Conservation (phyloP, 495 filamentous ascomycete species). For the Aspergillus cavernicola region DNA sequence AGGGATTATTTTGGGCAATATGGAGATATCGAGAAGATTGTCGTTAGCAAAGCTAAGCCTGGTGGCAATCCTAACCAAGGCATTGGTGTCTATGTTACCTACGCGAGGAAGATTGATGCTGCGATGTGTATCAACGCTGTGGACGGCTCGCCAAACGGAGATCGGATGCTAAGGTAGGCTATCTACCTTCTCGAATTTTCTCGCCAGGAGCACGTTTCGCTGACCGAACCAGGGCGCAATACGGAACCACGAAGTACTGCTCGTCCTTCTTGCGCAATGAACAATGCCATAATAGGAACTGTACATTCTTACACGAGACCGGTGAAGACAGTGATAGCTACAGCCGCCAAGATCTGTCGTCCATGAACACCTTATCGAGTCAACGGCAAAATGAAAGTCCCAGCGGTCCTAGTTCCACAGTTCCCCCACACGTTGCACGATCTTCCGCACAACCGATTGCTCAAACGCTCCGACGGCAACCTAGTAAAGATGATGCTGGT, state of each 20-base stretch:
- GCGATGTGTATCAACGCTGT: conserved; percentile 85
- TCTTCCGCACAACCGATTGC: conserved; percentile 48
- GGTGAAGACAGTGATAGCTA: conserved; percentile 97
- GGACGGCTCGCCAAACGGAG: conserved; percentile 87
- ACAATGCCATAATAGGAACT: conserved; percentile 86
- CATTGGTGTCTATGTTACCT: conserved; percentile 96
- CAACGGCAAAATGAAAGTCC: conserved; percentile 54
- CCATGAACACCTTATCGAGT: conserved; percentile 83
- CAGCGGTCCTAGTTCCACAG: conserved; percentile 19
- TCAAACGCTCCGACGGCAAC: conserved; percentile 69
- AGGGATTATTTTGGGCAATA: conserved; percentile 97
- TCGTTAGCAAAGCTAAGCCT: conserved; percentile 90
- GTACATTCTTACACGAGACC: conserved; percentile 96
- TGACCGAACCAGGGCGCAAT: conserved; percentile 67
- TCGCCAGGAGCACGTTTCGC: not conserved
- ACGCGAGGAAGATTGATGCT: conserved; percentile 82
- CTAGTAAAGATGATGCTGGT: conserved; percentile 70
- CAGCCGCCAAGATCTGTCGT: conserved; percentile 89
- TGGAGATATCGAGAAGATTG: conserved; percentile 97
- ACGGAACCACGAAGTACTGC: conserved; percentile 98
- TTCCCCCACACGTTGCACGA: conserved; percentile 24
- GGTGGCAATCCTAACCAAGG: conserved; percentile 69
- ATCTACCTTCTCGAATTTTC: not conserved
- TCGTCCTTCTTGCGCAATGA: conserved; percentile 94
- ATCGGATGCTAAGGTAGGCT: conserved; percentile 65